Conservation (phyloP, 192 early-diverging fungal species). For the Gonapodya prolifera region DNA sequence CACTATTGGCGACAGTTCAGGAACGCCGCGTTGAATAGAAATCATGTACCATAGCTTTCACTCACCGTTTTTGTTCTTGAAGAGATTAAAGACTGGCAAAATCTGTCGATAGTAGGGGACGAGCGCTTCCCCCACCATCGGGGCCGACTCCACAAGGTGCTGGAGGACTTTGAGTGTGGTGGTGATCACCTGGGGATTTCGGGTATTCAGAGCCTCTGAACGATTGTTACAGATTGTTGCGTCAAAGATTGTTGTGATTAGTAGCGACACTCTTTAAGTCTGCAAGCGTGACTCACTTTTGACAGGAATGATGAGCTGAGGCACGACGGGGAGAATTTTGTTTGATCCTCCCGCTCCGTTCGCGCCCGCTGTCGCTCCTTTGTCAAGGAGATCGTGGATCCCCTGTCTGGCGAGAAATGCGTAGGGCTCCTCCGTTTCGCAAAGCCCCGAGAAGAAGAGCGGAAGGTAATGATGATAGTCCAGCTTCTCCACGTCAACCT, state of each 20-base stretch:
- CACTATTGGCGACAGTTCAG: slow-evolving; percentile 18
- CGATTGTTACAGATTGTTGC: not conserved
- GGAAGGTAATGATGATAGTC: slow-evolving; percentile 55
- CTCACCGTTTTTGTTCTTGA: slow-evolving; percentile 52
- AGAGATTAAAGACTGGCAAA: slow-evolving; percentile 46
- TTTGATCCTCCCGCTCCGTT: slow-evolving; percentile 7
- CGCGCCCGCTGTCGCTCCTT: slow-evolving; percentile 22
- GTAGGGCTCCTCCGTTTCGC: slow-evolving; percentile 51
- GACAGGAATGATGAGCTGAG: slow-evolving; percentile 51
- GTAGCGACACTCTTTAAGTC: not conserved
- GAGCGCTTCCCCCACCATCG: slow-evolving; percentile 51
- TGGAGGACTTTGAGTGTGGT: slow-evolving; percentile 47
- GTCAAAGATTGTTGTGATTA: not conserved
- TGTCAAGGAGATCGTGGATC: slow-evolving; percentile 47
- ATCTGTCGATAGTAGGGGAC: slow-evolving; percentile 53
- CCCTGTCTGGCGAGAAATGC: slow-evolving; percentile 48
- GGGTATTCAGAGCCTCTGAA: slow-evolving; percentile 48
- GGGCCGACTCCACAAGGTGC: slow-evolving; percentile 47
- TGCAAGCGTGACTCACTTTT: slow-evolving; percentile 27
- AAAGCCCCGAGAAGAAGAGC: slow-evolving; percentile 48
- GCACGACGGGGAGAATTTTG: slow-evolving; percentile 47
- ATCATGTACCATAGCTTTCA: slow-evolving; percentile 1
- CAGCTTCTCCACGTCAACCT: slow-evolving; percentile 52
- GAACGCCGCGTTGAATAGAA: not conserved
- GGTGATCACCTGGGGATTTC: slow-evolving; percentile 47